Evolutionary conservation across 768 basidiomycete species (phyloP), one percentile per base, ranked within the genome.

Genomic region (Agaricus bisporus): DNA sequence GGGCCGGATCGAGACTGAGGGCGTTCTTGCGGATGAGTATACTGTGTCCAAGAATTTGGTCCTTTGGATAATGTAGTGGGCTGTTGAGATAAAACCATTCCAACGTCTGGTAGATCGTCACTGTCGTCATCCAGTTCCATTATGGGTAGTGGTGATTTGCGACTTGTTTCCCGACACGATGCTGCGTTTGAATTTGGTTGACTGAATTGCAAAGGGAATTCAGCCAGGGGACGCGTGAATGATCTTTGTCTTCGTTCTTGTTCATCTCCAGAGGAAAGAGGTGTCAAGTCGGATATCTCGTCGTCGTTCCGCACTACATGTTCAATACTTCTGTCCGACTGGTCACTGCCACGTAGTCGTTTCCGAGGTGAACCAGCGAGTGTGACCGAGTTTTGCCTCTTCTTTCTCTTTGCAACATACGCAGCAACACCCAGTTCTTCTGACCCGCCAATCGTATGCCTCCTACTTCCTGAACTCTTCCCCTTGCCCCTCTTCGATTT

Each of bases 41-140:
- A 14, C 2, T 38, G 36, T 39, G 26, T 25, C 17, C 17, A 43
- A 5, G 9, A 15, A 18, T 41, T 54, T 11, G 38, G 6, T 11
- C 15, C n/a, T 18, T 25, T 41, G 3, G 47, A 17, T 8, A 28
- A 32, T 7, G 36, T 18, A 15, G 32, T 41, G 14, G 32, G 18
- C 46, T 47, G 51, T 12, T 54, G 53, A 17, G 46, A 54, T 17
- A 60, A 57, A 15, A 65, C 60, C 51, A 63, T 58, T 48, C 58
- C 66, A 10, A 75, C 61, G 5, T 73, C 71, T 0, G 81, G 80
- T 41, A 83, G 62, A 25, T 76, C 79, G 48, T 82, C 78, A 20
- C 53, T 54, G 26, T 54, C 53, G 12, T 54, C 47, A 15, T 48
- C 53, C 29, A 54, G 20, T 18, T 48, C 47, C 7, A 18, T 18